Evolutionary conservation across 129 eudicot species (phyloP).

Genomic region (Artemisia tridentata): DNA sequence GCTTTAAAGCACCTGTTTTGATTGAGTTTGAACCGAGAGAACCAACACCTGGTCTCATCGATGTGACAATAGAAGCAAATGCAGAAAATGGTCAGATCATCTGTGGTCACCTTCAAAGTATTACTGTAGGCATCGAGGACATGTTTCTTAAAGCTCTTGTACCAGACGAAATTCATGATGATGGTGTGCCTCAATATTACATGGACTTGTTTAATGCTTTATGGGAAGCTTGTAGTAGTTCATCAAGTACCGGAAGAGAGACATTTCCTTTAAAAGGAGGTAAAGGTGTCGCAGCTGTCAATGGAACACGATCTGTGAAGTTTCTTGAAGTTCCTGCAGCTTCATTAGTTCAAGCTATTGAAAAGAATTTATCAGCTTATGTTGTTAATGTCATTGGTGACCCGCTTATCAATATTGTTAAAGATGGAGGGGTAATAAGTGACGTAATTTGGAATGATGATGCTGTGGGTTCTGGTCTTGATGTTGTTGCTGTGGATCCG

Average conservation of each 20-base stretch:
- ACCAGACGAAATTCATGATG: constrained; percentile 54
- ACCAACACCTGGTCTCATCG: constrained; percentile 86
- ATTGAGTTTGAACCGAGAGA: constrained; percentile 85
- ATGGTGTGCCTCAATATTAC: constrained; percentile 47
- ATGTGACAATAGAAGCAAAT: constrained; percentile 77
- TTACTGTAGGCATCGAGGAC: constrained; percentile 90
- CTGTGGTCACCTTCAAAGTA: constrained; percentile 61
- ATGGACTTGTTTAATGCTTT: constrained; percentile 66
- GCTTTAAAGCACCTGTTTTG: constrained; percentile 49
- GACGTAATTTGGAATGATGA: constrained; percentile 52
- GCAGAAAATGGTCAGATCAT: constrained; percentile 78
- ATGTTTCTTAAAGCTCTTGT: constrained; percentile 76
- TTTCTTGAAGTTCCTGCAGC: constrained; percentile 72
- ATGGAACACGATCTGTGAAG: constrained; percentile 91
- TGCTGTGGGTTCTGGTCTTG: constrained; percentile 41
- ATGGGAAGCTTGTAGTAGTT: constrained; percentile 92
- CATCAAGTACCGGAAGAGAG: constrained; percentile 87
- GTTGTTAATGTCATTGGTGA: constrained; percentile 84
- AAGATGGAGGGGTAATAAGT: constrained; percentile 59
- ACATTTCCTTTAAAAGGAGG: constrained; percentile 78
- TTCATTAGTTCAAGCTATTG: constrained; percentile 58
- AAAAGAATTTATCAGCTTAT: constrained; percentile 60
- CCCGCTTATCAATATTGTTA: constrained; percentile 64
- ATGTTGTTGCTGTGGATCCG: constrained; percentile 37
- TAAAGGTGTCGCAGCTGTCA: constrained; percentile 71